Conservation (phyloP, 2,329 filamentous ascomycete species). For the Colletotrichum lupini region DNA sequence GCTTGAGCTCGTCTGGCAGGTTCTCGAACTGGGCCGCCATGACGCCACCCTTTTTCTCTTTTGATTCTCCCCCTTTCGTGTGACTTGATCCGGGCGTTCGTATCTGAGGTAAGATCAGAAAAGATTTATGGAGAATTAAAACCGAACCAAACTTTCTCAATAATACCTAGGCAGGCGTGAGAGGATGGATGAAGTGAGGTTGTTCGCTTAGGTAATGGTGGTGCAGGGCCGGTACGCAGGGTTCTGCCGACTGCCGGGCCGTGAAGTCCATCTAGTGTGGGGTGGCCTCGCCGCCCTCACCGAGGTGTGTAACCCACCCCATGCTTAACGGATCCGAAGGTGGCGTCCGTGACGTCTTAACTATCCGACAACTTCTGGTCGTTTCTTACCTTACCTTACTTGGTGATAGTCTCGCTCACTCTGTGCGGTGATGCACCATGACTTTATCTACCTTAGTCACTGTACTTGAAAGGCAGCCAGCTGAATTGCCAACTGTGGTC, state of each 20-base stretch:
- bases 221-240: slow-evolving; percentile 5
- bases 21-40: slow-evolving; percentile 49
- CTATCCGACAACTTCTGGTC: background rate
- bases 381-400: background rate
- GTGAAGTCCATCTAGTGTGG: background rate
- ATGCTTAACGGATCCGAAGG: background rate
- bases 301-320: background rate
- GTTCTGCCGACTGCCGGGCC: slow-evolving; percentile 28
- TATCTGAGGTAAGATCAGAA: background rate
- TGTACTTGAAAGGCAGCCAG: too few species aligned
- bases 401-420: background rate
- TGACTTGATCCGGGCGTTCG: too few species aligned
- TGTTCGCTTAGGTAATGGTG: slow-evolving; percentile 28
- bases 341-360: background rate
- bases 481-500: background rate
- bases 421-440: background rate
- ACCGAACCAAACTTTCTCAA: background rate
- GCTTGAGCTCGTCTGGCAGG: slow-evolving; percentile 53
- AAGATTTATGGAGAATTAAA: background rate
- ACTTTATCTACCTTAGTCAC: too few species aligned
- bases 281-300: too few species aligned
- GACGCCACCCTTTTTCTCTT: background rate
- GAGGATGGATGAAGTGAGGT: slow-evolving; percentile 17
- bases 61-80: too few species aligned
- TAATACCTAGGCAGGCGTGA: background rate